Percentiles rank a stretch among this genome's conserved stretches.
Conservation (phyloP, 2,329 filamentous ascomycete genomes). For the Diaporthe nobilis region DNA sequence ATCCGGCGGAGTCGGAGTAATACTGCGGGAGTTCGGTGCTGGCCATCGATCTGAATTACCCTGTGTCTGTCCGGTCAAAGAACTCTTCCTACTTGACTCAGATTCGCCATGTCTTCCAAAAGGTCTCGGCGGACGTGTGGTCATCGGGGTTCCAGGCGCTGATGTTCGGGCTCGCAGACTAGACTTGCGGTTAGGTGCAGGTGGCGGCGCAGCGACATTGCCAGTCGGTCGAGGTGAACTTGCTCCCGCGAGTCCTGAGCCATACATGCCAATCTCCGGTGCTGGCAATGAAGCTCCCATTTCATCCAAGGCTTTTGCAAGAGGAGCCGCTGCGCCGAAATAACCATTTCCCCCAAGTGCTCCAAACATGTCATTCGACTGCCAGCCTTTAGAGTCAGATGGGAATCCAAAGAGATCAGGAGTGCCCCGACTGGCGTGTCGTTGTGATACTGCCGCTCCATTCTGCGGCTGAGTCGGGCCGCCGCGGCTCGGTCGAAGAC, state of each 20-base stretch:
- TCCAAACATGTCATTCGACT: conserved; percentile 63
- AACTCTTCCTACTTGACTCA: conserved; percentile 40
- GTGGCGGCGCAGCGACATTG: conserved; percentile 53
- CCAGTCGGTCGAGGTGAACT: conserved; percentile 45
- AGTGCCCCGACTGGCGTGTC: conserved; percentile 44
- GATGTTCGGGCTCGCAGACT: conserved; percentile 65
- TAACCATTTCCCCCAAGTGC: conserved; percentile 53
- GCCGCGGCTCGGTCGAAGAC: conserved; percentile 57
- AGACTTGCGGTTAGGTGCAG: conserved; percentile 66
- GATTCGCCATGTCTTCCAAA: conserved; percentile 45
- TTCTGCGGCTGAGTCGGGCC: conserved; percentile 16
- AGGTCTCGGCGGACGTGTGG: conserved; percentile 39
- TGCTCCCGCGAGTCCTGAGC: conserved; percentile 49
- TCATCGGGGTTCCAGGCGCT: conserved; percentile 43
- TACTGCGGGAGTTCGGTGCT: not conserved
- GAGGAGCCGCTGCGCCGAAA: conserved; percentile 48
- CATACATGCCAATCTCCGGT: conserved; percentile 55
- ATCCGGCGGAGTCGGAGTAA: conserved; percentile 41
- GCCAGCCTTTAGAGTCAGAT: conserved; percentile 59
- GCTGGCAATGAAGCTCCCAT: conserved; percentile 62
- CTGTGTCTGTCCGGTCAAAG: conserved; percentile 10
- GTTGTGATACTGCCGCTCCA: not conserved
- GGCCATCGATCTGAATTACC: conserved; percentile 26
- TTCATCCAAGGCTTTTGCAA: conserved; percentile 57
- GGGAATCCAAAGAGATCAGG: conserved; percentile 71